These are phyloP conservation scores for Colletotrichum orbiculare DNA, from an alignment of 2,329 filamentous ascomycete genomes.

Conservation along the genomic window DNA sequence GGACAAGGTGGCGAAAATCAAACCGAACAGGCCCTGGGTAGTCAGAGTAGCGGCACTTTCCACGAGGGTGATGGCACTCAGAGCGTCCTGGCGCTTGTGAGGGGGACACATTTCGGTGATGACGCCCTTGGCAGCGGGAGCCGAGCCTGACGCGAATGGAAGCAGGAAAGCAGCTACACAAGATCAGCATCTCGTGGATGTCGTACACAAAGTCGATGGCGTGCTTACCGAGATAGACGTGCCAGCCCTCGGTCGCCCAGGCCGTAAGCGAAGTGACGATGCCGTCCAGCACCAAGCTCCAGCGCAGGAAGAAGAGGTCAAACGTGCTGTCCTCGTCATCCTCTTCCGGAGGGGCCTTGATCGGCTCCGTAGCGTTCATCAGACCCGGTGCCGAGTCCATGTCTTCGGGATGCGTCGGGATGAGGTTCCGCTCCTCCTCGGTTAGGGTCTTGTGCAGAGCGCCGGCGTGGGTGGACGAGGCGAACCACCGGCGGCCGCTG, in stretches of 20 bases:
- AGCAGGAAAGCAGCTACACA: conserved; percentile 68
- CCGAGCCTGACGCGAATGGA: conserved; percentile 76
- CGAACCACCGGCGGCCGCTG: conserved; percentile 53
- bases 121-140: conserved; percentile 77
- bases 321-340: conserved; percentile 66
- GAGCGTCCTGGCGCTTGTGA: conserved; percentile 71
- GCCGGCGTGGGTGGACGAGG: conserved; percentile 28
- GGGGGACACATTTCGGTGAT: conserved; percentile 76
- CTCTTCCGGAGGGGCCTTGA: conserved; percentile 43
- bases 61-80: conserved; percentile 76
- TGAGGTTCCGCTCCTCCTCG: conserved; percentile 35
- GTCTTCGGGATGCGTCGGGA: conserved; percentile 52
- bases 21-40: conserved; percentile 74
- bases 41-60: conserved; percentile 75
- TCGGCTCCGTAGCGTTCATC: conserved; percentile 58
- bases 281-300: conserved; percentile 73
- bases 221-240: conserved; percentile 70
- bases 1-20: conserved; percentile 73
- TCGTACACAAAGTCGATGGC: not conserved
- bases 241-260: conserved; percentile 72
- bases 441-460: conserved; percentile 24
- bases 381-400: conserved; percentile 55
- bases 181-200: not conserved
- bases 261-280: conserved; percentile 71
- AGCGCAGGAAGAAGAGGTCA: conserved; percentile 74